Base-by-base conservation (phyloP, 208 protist species). In the Crithidia sp. region DNA sequence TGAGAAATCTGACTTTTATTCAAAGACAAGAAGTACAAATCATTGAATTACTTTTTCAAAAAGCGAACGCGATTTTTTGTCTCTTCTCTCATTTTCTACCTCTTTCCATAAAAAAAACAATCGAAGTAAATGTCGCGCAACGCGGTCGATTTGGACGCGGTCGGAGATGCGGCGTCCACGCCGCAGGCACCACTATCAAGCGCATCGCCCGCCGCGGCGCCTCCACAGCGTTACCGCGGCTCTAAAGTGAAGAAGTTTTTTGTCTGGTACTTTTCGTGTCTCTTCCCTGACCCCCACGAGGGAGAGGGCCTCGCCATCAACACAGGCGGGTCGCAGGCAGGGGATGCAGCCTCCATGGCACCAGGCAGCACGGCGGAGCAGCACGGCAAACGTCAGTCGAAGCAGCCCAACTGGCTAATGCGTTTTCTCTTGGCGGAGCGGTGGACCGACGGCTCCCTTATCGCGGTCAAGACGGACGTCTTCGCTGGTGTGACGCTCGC, bases 401-500 rank as follows among this genome's bases (percentile, higher is more conserved):
- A 74, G 28, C 40, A 52, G 6, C 45, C 56, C 12, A 69, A 67
- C 45, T 65, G 64, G 49, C 47, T 84, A 2, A 79, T 89, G 77
- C 78, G 71, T 12, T 68, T 90, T 39, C 71, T 90, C 16, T 17
- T 78, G 41, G 43, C 56, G 19, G 85, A 90, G 57, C 45, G 44
- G 53, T 86, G 81, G 81, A 85, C 81, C 2, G 85, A 90, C 55
- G 78, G 81, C 16, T 85, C 81, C 8, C 53, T 86, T 14, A 77
- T 87, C 14, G 56, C 78, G 0, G 76, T 90, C 14, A 84, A 85
- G 50, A 79, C 74, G 43, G 81, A 90, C 47, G 71, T 86, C 36
- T 81, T 90, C 39, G 77, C 85, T 10, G 80, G 85, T 12, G 44
- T 90, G 37, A 86, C 80, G n/a, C 61, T 90, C 19, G 77, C 79